phyloP scores from a whole-genome alignment of 1,284 basidiomycete genomes.

The Papiliotrema fonsecae region DNA sequence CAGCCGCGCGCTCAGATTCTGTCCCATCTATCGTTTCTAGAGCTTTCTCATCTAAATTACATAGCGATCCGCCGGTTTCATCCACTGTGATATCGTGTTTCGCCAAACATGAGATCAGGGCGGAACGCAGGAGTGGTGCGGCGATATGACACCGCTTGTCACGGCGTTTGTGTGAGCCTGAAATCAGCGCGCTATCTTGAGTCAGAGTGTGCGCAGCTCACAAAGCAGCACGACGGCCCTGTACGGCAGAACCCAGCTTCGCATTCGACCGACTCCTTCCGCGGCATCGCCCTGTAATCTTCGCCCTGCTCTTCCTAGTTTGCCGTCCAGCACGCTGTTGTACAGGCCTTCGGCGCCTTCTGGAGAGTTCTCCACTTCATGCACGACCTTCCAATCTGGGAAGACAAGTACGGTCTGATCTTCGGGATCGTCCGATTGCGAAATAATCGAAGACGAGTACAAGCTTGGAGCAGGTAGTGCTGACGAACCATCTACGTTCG shows the following conservation, averaged over 20 bases:
- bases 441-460: conserved; percentile 74
- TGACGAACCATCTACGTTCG: conserved; percentile 12
- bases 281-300: conserved; percentile 34
- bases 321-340: conserved; percentile 59
- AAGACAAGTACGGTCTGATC: conserved; percentile 74
- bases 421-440: conserved; percentile 60
- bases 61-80: conserved; percentile 40
- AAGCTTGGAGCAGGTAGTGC: conserved; percentile 4
- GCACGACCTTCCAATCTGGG: conserved; percentile 80
- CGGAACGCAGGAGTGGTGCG: conserved; percentile 69
- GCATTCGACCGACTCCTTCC: conserved; percentile 46
- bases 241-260: conserved; percentile 60
- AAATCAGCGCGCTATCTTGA: not conserved
- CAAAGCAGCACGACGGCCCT: conserved; percentile 73
- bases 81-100: conserved; percentile 43
- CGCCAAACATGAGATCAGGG: conserved; percentile 33
- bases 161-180: conserved; percentile 84
- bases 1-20: conserved; percentile 48
- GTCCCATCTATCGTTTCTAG: conserved; percentile 56
- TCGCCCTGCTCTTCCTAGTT: conserved; percentile 41
- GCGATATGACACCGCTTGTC: conserved; percentile 86
- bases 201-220: conserved; percentile 47
- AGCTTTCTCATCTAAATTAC: conserved; percentile 57
- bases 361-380: conserved; percentile 59
- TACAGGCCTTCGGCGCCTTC: conserved; percentile 68